Evolutionary conservation across 768 basidiomycete genomes (phyloP), one percentile per base, ranked within the genome.

Genomic region (Boletus reticuloceps): DNA sequence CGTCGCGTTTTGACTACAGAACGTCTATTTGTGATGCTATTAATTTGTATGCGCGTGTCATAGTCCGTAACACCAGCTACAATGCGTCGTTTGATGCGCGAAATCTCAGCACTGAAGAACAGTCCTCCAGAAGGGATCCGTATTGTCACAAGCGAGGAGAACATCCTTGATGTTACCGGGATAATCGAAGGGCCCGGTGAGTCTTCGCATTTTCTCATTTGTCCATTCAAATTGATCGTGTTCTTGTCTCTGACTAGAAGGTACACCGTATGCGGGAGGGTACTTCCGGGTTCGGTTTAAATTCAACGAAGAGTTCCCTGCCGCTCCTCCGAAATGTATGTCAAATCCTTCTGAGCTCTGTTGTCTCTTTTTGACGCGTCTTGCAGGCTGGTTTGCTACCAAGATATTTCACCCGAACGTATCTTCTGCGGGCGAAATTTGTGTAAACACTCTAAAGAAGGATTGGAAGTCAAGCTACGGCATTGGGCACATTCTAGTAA

Each of bases 331-430:
- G 9, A 97, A 95, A 77, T 97, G 96, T 95, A 6, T 32, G 49
- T 50, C 31, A 22, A 19, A n/a, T 45, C 20, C 42, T 50, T 45
- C 46, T 53, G 13, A 1, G 34, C 2, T 34, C 8, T 54, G 11
- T 9, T 13, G 17, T 49, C 16, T 5, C 5, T 25, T 51, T 32
- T 20, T 59, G 56, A 68, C 45, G 31, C 34, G 51, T 49, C 12
- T 32, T 40, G 12, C 61, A 96, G 94, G 95, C 66, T 88, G 91
- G 77, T 89, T 97, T 61, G 76, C 81, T 14, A 97, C 95, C 47
- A 97, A 96, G 77, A 95, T 98, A 53, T 98, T 98, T 72, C 95
- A 98, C 65, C 95, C 96, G 0, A 98, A 98, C 64, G 93, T 98
- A 39, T 95, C 94, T 0, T 79, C 82, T 34, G 71, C 82, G 0